Evolutionary conservation across 1,139 yeast species (phyloP), one percentile per base, ranked within the genome.

Genomic region (Geotrichum australiense): DNA sequence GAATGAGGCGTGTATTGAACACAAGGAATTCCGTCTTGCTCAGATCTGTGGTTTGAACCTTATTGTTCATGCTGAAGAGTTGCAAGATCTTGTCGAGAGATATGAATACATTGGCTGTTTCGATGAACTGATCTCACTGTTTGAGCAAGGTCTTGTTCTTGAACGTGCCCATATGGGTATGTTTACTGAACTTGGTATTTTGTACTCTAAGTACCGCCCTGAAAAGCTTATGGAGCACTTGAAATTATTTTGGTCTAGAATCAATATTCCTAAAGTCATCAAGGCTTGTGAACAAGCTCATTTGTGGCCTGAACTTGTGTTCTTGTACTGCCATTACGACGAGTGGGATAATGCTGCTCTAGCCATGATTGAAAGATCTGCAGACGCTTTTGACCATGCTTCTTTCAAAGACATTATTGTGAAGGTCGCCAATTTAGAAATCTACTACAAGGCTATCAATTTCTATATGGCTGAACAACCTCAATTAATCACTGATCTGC

Each of bases 131-230:
- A 84, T 91, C 53, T 76, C 96, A 14, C 75, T 91, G 57, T 86
- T 91, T 58, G 98, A 91, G 67, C 93, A 87, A 55, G 98, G 98
- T 53, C 74, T 91, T 48, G 94, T 95, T 39, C 75, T 91, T 55
- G 99, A 91, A 70, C 83, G 98, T 63, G 98, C 99, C 29, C 98
- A 93, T 62, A 91, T 91, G 97, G 98, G 97, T 56, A 91, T 91
- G 97, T 91, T 93, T 63, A 91, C 99, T 8, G 96, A 89, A 64
- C 74, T 93, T 58, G 96, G 97, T 15, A 73, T 85, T 42, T 71
- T 91, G 55, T 91, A 91, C 69, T 75, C 93, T 53, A 91, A 89
- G 65, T 91, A 89, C 66, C 77, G 78, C 50, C 96, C 97, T 33
- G 85, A 80, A 47, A 82, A 80, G 66, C 85, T 94, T 41, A 84